These are phyloP conservation scores for Dactylella cylindrospora DNA, from an alignment of 2,329 filamentous ascomycete genomes.

Conservation along the genomic window DNA sequence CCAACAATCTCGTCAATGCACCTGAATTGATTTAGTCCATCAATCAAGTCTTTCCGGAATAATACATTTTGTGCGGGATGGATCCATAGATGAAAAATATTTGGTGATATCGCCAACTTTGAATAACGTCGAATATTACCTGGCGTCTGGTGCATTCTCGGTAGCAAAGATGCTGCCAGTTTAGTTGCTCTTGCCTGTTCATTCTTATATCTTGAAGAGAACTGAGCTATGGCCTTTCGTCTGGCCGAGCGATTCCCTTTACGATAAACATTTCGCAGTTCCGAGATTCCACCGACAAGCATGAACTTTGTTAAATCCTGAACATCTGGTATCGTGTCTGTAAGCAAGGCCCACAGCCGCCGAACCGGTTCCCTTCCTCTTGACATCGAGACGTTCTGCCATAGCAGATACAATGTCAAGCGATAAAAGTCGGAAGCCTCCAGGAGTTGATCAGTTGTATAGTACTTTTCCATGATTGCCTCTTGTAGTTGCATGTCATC, in stretches of 20 bases:
- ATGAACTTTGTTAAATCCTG: conserved; percentile 41
- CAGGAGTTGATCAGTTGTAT: conserved; percentile 34
- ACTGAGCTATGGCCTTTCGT: conserved; percentile 31
- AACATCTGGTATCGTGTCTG: conserved; percentile 33
- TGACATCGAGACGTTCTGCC: conserved; percentile 37
- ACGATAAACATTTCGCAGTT: conserved; percentile 35
- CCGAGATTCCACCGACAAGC: conserved; percentile 32
- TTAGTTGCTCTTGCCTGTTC: conserved; percentile 31
- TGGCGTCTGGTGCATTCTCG: conserved; percentile 17
- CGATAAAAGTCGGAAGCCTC: conserved; percentile 43
- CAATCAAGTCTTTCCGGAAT: conserved; percentile 35
- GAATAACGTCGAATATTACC: conserved; percentile 31
- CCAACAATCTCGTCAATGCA: conserved; percentile 41
- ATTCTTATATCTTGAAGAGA: conserved; percentile 19
- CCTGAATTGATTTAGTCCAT: conserved; percentile 34
- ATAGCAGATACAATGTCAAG: conserved; percentile 29
- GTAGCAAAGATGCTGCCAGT: conserved; percentile 13
- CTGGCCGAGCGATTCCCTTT: conserved; percentile 15
- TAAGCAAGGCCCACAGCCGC: conserved; percentile 33
- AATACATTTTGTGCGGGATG: conserved; percentile 39
- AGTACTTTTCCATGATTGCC: conserved; percentile 42
- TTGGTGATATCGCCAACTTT: conserved; percentile 34
- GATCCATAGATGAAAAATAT: conserved; percentile 43
- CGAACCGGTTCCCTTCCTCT: conserved; percentile 20
- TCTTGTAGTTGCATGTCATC: conserved; percentile 40